Conservation (phyloP, 2,329 filamentous ascomycete genomes). For the Xylariaceae sp. region DNA sequence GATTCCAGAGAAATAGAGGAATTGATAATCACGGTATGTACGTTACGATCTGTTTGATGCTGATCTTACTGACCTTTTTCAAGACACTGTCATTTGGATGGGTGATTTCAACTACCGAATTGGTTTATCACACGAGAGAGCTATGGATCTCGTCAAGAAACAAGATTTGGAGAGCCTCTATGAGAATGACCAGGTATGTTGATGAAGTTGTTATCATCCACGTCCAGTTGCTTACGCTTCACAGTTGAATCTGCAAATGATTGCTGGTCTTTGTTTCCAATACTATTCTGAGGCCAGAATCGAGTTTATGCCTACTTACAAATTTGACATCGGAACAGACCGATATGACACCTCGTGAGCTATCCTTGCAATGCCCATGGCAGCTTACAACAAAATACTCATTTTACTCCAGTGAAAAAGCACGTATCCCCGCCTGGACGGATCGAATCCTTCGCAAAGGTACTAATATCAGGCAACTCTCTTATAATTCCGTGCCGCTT, state of each 20-base stretch:
- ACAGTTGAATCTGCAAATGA: constrained; percentile 91
- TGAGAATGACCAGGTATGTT: constrained; percentile 76
- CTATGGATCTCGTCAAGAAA: constrained; percentile 66
- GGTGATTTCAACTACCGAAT: constrained; percentile 99
- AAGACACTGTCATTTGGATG: constrained; percentile 80
- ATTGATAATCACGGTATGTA: constrained; percentile 82
- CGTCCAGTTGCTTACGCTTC: constrained; percentile 14
- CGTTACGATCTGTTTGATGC: constrained; percentile 12
- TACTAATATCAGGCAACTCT: constrained; percentile 70
- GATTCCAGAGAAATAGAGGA: constrained; percentile 83
- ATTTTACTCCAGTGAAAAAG: constrained; percentile 66
- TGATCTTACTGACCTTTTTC: constrained; percentile 12
- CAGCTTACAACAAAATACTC: constrained; percentile 21
- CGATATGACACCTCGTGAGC: constrained; percentile 83
- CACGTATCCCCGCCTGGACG: constrained; percentile 93
- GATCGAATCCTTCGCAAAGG: constrained; percentile 89
- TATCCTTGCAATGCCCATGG: not conserved
- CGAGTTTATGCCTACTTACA: constrained; percentile 89
- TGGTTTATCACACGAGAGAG: constrained; percentile 72
- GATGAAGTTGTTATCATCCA: not conserved
- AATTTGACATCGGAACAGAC: constrained; percentile 85
- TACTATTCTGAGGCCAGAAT: constrained; percentile 90
- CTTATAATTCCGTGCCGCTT: constrained; percentile 77
- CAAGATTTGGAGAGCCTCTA: constrained; percentile 74
- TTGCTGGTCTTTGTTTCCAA: constrained; percentile 80